Conservation (phyloP, 305 asterid genomes). For the Salvia sclarea region DNA sequence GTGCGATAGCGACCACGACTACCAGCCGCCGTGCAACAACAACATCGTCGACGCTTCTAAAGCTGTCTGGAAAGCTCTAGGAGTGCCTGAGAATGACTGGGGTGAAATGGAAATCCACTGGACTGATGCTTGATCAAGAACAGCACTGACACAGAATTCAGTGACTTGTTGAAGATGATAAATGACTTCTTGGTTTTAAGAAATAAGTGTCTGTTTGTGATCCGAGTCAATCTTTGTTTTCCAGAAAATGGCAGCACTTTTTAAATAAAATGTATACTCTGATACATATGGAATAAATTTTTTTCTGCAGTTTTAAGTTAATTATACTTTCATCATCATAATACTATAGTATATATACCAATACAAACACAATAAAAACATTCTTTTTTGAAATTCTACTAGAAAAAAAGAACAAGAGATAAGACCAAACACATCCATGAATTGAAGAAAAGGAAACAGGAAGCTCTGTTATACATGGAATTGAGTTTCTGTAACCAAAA, state of each 20-base stretch:
- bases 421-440: background rate
- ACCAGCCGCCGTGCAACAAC: constrained; percentile 41
- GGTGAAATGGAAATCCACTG: constrained; percentile 38
- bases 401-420: background rate
- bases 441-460: constrained; percentile 15
- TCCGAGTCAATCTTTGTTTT: background rate
- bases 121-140: constrained; percentile 36
- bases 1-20: constrained; percentile 39
- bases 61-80: constrained; percentile 51
- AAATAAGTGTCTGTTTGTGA: constrained; percentile 2
- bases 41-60: constrained; percentile 48
- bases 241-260: background rate
- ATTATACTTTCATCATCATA: background rate
- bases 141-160: background rate
- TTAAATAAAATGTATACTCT: background rate
- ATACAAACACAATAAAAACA: background rate
- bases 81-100: constrained; percentile 34
- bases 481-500: constrained; percentile 8
- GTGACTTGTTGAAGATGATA: background rate
- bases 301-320: background rate
- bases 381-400: too few relatives aligned
- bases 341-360: background rate
- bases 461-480: constrained; percentile 22
- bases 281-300: background rate
- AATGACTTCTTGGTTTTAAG: background rate